phyloP scores from a whole-genome alignment of 176 grass and related monocot species.

The barley (Hordeum vulgare) region MorexV3_pseudomolecules_assembly NC_058524.1:560246032-560246531 shows the following conservation, averaged over 20 bases:
- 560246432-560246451: not conserved
- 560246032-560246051: not conserved
- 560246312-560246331: constrained; percentile 79
- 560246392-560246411: constrained; percentile 46
- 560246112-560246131: constrained; percentile 35
- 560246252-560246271: not conserved
- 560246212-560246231: not conserved
- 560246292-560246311: constrained; percentile 89
- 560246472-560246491: not conserved
- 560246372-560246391: constrained; percentile 77
- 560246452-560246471: not conserved
- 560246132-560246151: constrained; percentile 50
- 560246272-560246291: constrained; percentile 51
- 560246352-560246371: constrained; percentile 91
- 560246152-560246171: constrained; percentile 69
- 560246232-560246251: not conserved
- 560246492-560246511: not conserved
- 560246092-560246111: not conserved
- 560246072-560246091: not conserved
- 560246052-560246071: not conserved
- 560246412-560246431: not conserved
- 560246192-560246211: not conserved
- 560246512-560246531: not conserved
- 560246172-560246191: constrained; percentile 68
- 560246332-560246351: constrained; percentile 84